Percentiles rank a stretch among this genome's conserved stretches.
phyloP scores from a whole-genome alignment of 2,329 filamentous ascomycete species.

The Diaporthe nobilis region DNA sequence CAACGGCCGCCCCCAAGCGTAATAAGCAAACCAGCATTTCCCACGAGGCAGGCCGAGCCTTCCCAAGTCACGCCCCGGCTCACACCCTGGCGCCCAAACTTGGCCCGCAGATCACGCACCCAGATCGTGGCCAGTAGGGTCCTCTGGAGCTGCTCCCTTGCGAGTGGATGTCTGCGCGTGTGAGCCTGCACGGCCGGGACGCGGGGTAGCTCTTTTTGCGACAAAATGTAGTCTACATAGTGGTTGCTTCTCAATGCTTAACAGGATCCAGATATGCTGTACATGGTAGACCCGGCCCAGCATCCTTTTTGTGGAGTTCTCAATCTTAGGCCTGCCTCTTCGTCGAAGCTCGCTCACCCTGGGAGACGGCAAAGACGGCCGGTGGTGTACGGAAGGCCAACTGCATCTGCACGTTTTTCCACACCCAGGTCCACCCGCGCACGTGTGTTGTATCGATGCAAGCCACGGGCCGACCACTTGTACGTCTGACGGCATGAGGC shows the following conservation, averaged over 20 bases:
- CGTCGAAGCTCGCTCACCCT: background rate
- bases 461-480: slow-evolving; percentile 11
- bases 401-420: background rate
- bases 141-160: background rate
- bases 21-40: slow-evolving; percentile 24
- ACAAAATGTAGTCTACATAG: background rate
- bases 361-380: background rate
- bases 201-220: slow-evolving; percentile 16
- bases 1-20: background rate
- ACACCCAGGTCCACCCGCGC: background rate
- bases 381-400: background rate
- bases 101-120: slow-evolving; percentile 26
- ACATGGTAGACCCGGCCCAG: background rate
- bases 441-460: slow-evolving; percentile 22
- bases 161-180: background rate
- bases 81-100: background rate
- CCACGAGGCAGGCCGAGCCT: background rate
- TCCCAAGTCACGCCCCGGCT: slow-evolving; percentile 8
- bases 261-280: too few relatives aligned
- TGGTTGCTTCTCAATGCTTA: background rate
- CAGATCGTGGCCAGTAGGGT: slow-evolving; percentile 32
- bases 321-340: background rate
- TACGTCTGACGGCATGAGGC: slow-evolving; percentile 19
- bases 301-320: background rate
- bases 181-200: slow-evolving; percentile 6